Evolutionary conservation across 2,329 filamentous ascomycete species (phyloP).

Genomic region (Aspergillus arachidicola): DNA sequence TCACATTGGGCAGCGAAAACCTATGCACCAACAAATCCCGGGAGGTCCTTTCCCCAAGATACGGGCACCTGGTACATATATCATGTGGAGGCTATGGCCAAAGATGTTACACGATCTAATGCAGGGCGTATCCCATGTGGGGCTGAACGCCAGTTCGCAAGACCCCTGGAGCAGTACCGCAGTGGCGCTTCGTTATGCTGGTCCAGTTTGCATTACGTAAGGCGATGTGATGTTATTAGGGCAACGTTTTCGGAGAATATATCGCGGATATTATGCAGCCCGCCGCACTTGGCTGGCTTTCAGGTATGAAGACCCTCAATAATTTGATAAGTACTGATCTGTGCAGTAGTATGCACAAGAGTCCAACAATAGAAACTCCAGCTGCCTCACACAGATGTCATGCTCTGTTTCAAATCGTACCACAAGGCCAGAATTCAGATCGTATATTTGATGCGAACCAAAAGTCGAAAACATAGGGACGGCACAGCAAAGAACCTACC

Average conservation of each 20-base stretch:
- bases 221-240: neutral
- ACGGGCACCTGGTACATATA: neutral
- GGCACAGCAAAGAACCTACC: too few species aligned
- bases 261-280: neutral
- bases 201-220: neutral
- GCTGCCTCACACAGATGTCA: too few species aligned
- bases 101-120: neutral
- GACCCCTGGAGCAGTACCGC: neutral
- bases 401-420: too few species aligned
- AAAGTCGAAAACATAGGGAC: too few species aligned
- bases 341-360: too few species aligned
- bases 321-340: accelerated
- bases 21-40: neutral
- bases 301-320: too few species aligned
- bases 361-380: too few species aligned
- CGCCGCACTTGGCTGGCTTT: too few species aligned
- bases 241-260: neutral
- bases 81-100: neutral
- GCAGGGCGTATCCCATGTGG: neutral
- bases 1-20: too few species aligned
- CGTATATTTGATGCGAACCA: too few species aligned
- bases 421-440: too few species aligned
- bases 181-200: too few species aligned
- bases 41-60: neutral
- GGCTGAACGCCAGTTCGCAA: neutral